These are phyloP conservation scores for Rauvolfia tetraphylla DNA, from an alignment of 257 asterid species.

Conservation along the genomic window DNA sequence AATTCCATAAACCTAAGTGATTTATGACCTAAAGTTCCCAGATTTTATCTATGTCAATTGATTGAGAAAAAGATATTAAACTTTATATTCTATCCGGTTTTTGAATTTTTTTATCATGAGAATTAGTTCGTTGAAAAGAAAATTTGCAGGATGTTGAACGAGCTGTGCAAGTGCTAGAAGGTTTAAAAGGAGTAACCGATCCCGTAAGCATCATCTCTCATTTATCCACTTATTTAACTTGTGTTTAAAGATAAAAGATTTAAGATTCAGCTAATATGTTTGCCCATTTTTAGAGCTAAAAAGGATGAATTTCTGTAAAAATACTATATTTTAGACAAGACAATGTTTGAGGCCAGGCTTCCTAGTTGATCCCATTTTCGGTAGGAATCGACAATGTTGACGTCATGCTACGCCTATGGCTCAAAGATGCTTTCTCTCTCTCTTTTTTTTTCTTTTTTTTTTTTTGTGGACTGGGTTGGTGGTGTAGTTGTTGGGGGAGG, in stretches of 20 bases:
- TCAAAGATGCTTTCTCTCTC: neutral
- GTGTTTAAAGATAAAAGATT: too few species aligned
- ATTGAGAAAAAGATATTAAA: neutral
- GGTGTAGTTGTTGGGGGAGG: too few species aligned
- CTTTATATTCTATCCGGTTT: neutral
- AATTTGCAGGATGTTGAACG: slow-evolving; percentile 70
- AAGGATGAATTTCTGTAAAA: neutral
- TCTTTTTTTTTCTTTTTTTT: too few species aligned
- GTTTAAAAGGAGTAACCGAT: slow-evolving; percentile 55
- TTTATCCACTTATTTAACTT: too few species aligned
- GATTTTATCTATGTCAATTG: neutral
- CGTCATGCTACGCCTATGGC: neutral
- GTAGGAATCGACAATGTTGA: neutral
- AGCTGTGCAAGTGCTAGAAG: slow-evolving; percentile 74
- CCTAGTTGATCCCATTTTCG: neutral
- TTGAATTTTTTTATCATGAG: neutral
- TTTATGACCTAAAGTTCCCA: neutral
- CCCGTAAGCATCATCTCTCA: slow-evolving; percentile 50
- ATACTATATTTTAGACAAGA: neutral
- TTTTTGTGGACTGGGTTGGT: too few species aligned
- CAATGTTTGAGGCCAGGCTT: neutral
- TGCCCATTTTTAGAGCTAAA: neutral
- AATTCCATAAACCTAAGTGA: neutral
- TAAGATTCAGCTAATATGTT: neutral
- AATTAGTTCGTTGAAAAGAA: neutral